Evolutionary conservation across 345 rosid species (phyloP), one percentile per base, ranked within the genome.

Genomic region (Moricandia moricandioides): DNA sequence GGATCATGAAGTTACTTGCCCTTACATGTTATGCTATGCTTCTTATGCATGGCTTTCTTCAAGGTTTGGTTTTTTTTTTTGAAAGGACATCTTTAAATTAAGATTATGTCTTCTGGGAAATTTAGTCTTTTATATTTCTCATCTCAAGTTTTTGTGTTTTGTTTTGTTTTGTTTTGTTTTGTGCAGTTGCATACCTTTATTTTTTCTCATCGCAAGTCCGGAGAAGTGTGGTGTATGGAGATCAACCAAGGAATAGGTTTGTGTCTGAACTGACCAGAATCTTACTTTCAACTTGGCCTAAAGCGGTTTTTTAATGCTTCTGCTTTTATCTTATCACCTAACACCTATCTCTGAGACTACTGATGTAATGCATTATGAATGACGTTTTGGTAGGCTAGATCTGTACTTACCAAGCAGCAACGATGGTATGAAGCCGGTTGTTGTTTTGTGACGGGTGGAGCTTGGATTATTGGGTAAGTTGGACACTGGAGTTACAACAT

Each of bases 401-500:
- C 84, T 92, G 13, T 87, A 90, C 81, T 79, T 95, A 76, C 99
- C 99, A 4, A 86, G 74, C 68, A 77, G 79, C 54, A 73, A 8
- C 6, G 87, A 85, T 75, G 89, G 87, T 11, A 79, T 76, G 74
- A 92, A 90, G 85, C 99, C 99, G 30, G 99, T 92, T 71, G 96
- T 95, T 66, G 91, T 89, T 58, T 95, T 76, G 90, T 95, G 71
- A 95, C 98, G 2, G 99, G 99, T 68, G 99, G 99, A 69, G 99
- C 98, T 34, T 95, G 98, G 98, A 92, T 95, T 51, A 92, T 95
- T 57, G 97, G 99, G 99, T 90, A 74, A 85, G 89, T 83, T 31
- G 47, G 59, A 59, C 63, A 52, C 30, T 17, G 21, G 62, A 56
- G 62, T 68, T 72, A 39, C 74, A 16, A 35, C 8, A 61, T 73